A percentile compares a stretch with the other conserved stretches of the same genome.
Evolutionary conservation across 2,329 filamentous ascomycete genomes (phyloP).

Genomic region (Epichloe bromicola): DNA sequence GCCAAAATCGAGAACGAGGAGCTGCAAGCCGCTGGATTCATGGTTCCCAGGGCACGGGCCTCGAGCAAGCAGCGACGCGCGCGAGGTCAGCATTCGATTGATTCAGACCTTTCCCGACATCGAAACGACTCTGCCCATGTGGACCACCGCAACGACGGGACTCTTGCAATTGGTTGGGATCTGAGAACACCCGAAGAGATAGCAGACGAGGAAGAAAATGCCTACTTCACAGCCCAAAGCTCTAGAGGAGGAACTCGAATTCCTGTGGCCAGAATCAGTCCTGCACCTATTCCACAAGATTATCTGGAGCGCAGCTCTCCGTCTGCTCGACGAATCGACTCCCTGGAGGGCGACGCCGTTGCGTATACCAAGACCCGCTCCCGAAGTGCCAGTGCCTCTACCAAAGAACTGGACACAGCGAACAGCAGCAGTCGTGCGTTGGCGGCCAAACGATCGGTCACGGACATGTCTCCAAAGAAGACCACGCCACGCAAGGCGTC

Average conservation of each 20-base stretch:
- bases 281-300: slow-evolving; percentile 58
- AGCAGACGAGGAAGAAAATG: slow-evolving; percentile 41
- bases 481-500: slow-evolving; percentile 31
- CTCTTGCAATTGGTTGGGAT: slow-evolving; percentile 49
- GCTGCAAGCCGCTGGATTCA: slow-evolving; percentile 64
- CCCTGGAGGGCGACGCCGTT: slow-evolving; percentile 44
- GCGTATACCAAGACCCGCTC: slow-evolving; percentile 49
- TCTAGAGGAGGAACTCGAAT: slow-evolving; percentile 64
- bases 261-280: slow-evolving; percentile 70
- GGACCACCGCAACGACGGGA: slow-evolving; percentile 16
- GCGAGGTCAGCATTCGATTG: slow-evolving; percentile 6
- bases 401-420: slow-evolving; percentile 14
- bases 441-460: slow-evolving; percentile 27
- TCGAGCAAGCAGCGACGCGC: slow-evolving; percentile 33
- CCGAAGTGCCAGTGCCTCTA: slow-evolving; percentile 55
- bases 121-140: slow-evolving; percentile 34
- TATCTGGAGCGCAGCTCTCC: slow-evolving; percentile 63
- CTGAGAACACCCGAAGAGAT: slow-evolving; percentile 67
- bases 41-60: slow-evolving; percentile 40
- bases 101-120: slow-evolving; percentile 11
- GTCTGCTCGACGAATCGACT: slow-evolving; percentile 45
- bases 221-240: slow-evolving; percentile 38
- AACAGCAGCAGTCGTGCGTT: slow-evolving; percentile 10
- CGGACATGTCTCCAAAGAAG: slow-evolving; percentile 45
- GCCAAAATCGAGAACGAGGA: slow-evolving; percentile 71